These are phyloP conservation scores for Lactarius trivialis DNA, from an alignment of 768 basidiomycete species.

Conservation along the genomic window DNA sequence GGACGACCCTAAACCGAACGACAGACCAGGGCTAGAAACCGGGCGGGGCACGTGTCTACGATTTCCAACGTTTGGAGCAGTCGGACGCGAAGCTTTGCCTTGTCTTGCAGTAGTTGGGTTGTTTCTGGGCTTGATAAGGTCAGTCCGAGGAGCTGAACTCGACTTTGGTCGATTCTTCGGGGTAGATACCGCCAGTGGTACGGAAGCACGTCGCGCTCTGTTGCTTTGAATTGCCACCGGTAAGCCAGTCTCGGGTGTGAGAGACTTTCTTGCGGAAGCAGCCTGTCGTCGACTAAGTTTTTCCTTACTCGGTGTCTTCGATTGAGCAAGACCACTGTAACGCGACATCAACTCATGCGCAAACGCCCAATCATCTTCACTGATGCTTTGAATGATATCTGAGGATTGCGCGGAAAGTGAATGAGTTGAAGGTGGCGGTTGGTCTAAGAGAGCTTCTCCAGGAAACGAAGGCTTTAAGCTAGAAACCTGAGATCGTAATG, in stretches of 20 bases:
- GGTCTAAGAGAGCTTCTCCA: not conserved
- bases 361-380: conserved; percentile 35
- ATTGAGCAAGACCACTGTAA: conserved; percentile 9
- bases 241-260: not conserved
- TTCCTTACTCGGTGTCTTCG: not conserved
- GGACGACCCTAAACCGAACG: not conserved
- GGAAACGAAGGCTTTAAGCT: conserved; percentile 23
- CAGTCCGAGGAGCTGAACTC: conserved; percentile 11
- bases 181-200: conserved; percentile 2
- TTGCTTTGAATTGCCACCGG: not conserved
- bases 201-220: conserved; percentile 11
- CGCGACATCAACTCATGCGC: conserved; percentile 30
- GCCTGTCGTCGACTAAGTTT: conserved; percentile 3
- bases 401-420: conserved; percentile 12
- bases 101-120: not conserved
- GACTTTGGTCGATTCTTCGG: conserved; percentile 14
- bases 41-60: not conserved
- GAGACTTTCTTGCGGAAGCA: conserved; percentile 7
- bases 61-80: not conserved
- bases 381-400: conserved; percentile 10
- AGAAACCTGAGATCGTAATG: conserved; percentile 28
- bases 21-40: not conserved
- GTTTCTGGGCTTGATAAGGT: not conserved
- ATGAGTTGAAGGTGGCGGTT: conserved; percentile 2
- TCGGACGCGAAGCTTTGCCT: not conserved